Percentiles rank a stretch among this genome's conserved stretches.
Conservation (phyloP, 2,329 filamentous ascomycete species). For the Microcyclospora tardicrescens region DNA sequence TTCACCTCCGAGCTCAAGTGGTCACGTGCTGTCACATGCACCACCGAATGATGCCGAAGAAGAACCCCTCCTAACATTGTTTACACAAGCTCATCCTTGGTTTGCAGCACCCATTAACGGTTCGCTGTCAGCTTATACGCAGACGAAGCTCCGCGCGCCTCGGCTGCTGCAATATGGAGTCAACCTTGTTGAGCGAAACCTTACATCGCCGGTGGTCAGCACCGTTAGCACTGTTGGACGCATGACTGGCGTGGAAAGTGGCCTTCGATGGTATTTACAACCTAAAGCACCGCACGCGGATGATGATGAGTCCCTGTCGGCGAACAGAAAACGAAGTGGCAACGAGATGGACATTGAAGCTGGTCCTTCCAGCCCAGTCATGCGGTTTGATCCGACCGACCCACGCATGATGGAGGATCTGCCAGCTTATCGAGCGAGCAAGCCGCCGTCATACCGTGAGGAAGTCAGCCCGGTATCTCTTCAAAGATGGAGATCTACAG, state of each 20-base stretch:
- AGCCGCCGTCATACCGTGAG: constrained; percentile 27
- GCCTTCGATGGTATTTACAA: constrained; percentile 69
- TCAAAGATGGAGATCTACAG: constrained; percentile 10
- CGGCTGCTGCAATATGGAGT: constrained; percentile 75
- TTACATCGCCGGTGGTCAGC: constrained; percentile 69
- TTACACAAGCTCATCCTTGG: constrained; percentile 78
- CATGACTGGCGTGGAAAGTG: constrained; percentile 75
- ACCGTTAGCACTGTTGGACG: constrained; percentile 74
- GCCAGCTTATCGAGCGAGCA: constrained; percentile 70
- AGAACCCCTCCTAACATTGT: constrained; percentile 72
- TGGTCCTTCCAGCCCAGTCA: constrained; percentile 4
- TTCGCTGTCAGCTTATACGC: constrained; percentile 73
- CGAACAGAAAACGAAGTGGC: constrained; percentile 32
- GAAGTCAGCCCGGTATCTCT: constrained; percentile 19
- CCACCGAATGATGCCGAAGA: constrained; percentile 38
- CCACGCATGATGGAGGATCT: constrained; percentile 59
- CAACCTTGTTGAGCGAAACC: constrained; percentile 78
- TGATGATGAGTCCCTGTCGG: constrained; percentile 17
- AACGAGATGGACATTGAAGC: constrained; percentile 39
- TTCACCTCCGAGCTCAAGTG: not conserved
- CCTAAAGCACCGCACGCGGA: constrained; percentile 37
- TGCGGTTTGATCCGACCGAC: constrained; percentile 47
- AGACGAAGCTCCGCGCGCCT: constrained; percentile 81
- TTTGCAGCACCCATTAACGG: constrained; percentile 65
- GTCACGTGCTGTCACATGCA: constrained; percentile 13